These are phyloP conservation scores for Mangifera indica DNA, from an alignment of 345 rosid genomes.

Conservation along the genomic window DNA sequence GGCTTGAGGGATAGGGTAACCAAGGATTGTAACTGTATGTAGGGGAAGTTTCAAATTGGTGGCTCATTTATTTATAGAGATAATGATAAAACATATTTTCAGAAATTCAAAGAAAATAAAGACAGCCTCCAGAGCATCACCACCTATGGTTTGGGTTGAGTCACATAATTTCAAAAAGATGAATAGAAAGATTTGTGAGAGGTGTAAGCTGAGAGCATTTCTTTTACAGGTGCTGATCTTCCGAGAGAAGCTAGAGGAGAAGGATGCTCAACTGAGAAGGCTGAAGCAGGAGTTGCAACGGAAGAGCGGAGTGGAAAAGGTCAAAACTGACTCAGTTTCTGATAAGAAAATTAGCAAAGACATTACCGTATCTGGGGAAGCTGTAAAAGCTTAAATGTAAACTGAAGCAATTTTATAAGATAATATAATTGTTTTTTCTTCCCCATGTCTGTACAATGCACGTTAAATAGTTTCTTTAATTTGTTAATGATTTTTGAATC, in stretches of 20 bases:
- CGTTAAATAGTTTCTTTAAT: conserved; percentile 19
- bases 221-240: conserved; percentile 58
- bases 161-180: background rate
- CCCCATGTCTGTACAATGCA: conserved; percentile 26
- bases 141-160: background rate
- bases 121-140: background rate
- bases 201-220: background rate
- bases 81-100: no score
- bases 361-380: conserved; percentile 22
- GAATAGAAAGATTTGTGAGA: background rate
- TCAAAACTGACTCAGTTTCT: conserved; percentile 29
- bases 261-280: conserved; percentile 47
- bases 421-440: background rate
- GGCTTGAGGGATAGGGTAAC: no score
- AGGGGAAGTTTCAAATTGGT: no score
- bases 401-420: conserved; percentile 26
- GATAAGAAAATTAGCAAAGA: conserved; percentile 33
- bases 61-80: no score
- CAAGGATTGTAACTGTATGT: no score
- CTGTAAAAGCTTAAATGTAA: conserved; percentile 22
- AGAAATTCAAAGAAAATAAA: no score
- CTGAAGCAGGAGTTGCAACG: conserved; percentile 47
- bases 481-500: conserved; percentile 13
- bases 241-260: conserved; percentile 72
- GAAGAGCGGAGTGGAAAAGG: conserved; percentile 30